Evolutionary conservation across 2,329 filamentous ascomycete species (phyloP).

Genomic region (Microsporum ferrugineum): DNA sequence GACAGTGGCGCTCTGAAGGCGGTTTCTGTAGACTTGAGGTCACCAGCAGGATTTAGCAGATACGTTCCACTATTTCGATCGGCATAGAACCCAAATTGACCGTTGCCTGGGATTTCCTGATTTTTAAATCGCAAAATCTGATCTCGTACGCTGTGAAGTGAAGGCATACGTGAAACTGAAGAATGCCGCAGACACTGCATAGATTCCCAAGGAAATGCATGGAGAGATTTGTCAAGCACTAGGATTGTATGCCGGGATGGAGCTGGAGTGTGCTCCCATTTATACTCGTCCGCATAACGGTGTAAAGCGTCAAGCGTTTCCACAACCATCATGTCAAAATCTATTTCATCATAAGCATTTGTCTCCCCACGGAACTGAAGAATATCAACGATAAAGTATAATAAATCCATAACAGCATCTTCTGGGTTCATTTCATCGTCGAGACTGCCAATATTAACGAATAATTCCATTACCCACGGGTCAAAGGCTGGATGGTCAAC

Average conservation of each 20-base stretch:
- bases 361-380: constrained; percentile 91
- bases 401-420: constrained; percentile 76
- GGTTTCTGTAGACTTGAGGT: constrained; percentile 67
- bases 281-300: constrained; percentile 53
- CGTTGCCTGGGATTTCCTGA: constrained; percentile 14
- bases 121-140: constrained; percentile 28
- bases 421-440: constrained; percentile 65
- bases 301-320: constrained; percentile 76
- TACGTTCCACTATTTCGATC: constrained; percentile 43
- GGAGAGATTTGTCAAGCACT: constrained; percentile 80
- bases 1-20: constrained; percentile 60
- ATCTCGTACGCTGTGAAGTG: constrained; percentile 67
- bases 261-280: constrained; percentile 13
- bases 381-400: constrained; percentile 95
- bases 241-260: constrained; percentile 60
- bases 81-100: constrained; percentile 42
- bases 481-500: constrained; percentile 46
- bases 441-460: constrained; percentile 71
- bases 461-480: constrained; percentile 66
- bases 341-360: constrained; percentile 95
- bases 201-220: constrained; percentile 92
- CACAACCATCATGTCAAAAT: constrained; percentile 83
- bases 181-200: constrained; percentile 69
- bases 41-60: constrained; percentile 79
- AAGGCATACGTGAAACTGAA: constrained; percentile 79